Conservation (phyloP, 2,329 filamentous ascomycete genomes). For the Ploettnerulaceae sp. region DNA sequence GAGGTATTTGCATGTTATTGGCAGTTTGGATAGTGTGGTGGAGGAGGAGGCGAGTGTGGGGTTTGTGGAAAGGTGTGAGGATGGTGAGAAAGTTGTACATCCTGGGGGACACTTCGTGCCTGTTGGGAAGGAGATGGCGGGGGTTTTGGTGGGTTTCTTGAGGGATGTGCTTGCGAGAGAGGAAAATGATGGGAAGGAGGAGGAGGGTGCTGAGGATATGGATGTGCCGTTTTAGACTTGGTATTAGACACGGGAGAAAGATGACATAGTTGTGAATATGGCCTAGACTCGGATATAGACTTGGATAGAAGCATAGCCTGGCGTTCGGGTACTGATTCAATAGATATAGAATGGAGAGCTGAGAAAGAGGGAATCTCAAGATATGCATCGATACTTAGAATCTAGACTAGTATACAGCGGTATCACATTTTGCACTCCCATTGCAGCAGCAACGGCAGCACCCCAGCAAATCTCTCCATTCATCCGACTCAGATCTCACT, state of each 20-base stretch:
- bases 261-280: background rate
- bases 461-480: constrained; percentile 3
- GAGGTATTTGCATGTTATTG: constrained; percentile 75
- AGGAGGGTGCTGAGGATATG: constrained; percentile 62
- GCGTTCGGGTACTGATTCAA: no score
- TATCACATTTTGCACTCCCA: constrained; percentile 16
- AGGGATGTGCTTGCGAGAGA: constrained; percentile 46
- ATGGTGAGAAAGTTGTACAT: constrained; percentile 54
- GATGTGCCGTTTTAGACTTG: constrained; percentile 54
- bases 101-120: constrained; percentile 91
- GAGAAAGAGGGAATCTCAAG: constrained; percentile 7
- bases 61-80: constrained; percentile 60
- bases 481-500: no score
- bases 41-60: constrained; percentile 67
- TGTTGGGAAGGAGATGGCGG: constrained; percentile 73
- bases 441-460: background rate
- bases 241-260: background rate
- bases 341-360: constrained; percentile 2
- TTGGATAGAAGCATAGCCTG: constrained; percentile 17
- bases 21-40: constrained; percentile 81
- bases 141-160: constrained; percentile 70
- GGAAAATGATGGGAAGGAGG: constrained; percentile 40
- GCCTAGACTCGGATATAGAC: background rate
- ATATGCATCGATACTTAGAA: constrained; percentile 28
- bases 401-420: constrained; percentile 35